These are phyloP conservation scores for Asterella californica DNA, from an alignment of 225 moss, liverwort and hornwort genomes.

Conservation along the genomic window DNA sequence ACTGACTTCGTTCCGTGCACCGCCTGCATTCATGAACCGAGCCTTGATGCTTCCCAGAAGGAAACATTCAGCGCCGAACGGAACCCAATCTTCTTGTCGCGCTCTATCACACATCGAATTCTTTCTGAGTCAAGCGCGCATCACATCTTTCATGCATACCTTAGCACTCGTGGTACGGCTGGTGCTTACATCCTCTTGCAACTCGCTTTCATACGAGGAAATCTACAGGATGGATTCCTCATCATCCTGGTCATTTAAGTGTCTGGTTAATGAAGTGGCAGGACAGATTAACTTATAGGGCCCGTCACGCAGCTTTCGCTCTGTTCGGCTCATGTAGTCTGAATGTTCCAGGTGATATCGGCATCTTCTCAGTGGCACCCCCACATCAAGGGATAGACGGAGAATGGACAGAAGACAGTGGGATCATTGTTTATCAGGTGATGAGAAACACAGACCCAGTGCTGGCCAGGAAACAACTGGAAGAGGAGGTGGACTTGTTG, in stretches of 20 bases:
- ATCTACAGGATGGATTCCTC: neutral
- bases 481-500: neutral
- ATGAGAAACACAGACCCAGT: neutral
- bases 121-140: neutral
- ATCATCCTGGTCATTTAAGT: no score
- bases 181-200: neutral
- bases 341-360: neutral
- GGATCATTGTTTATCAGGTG: neutral
- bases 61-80: neutral
- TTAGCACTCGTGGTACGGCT: neutral
- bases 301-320: neutral
- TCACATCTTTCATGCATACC: neutral
- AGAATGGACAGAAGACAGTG: constrained; percentile 10
- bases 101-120: neutral
- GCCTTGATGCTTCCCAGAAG: neutral
- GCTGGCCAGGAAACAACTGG: neutral
- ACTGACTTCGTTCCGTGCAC: neutral
- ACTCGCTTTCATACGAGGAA: neutral
- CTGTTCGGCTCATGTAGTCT: neutral
- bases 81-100: neutral
- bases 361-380: constrained; percentile 3
- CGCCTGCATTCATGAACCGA: neutral
- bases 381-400: constrained; percentile 11
- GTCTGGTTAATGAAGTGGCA: neutral
- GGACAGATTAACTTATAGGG: neutral